Base-by-base conservation (phyloP, 441 rosid genomes). In the Biscutella laevigata region DNA sequence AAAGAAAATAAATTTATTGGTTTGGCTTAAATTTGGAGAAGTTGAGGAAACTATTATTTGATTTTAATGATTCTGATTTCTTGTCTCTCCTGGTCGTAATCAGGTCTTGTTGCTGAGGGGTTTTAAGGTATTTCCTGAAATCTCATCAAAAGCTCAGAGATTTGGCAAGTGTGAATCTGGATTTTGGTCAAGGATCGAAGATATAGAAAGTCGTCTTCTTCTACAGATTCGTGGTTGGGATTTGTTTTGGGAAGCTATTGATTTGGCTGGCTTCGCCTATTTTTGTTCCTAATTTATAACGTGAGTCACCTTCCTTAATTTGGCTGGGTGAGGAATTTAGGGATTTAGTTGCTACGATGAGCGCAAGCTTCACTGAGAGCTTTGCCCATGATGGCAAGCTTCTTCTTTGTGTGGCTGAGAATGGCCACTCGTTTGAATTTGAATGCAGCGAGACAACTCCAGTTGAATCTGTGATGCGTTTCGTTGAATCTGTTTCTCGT, bases 321-420 rank as follows among this genome's bases (percentile, higher is more conserved):
- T 33, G 48, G 24, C 39, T 69, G 64, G 15, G 26, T 10, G 67
- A 15, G 48, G 65, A 46, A 61, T 68, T 35, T 54, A 33, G 46
- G 50, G 55, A 54, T 53, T 27, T 24, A 66, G 36, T 34, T 16
- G 65, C 47, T 68, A 80, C 59, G 73, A 94, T 89, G 97, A 89
- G 84, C 76, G 83, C 77, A 37, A 73, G 81, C 72, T 64, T 76
- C 36, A 69, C 72, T 2, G 78, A 70, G 58, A 75, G 63, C 40
- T 73, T 66, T 16, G 73, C 78, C 70, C 74, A 68, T 41, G 75
- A 54, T 28, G 84, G 73, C 47, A 94, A 80, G 77, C 95, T 94
- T 67, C 60, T 80, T 58, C 88, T 94, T 45, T 88, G 83, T 61
- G 63, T 84, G 63, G 88, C 99, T 15, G 96, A 94, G 67, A 81